Conservation (phyloP, 495 filamentous ascomycete genomes). For the Tuber brumale region DNA sequence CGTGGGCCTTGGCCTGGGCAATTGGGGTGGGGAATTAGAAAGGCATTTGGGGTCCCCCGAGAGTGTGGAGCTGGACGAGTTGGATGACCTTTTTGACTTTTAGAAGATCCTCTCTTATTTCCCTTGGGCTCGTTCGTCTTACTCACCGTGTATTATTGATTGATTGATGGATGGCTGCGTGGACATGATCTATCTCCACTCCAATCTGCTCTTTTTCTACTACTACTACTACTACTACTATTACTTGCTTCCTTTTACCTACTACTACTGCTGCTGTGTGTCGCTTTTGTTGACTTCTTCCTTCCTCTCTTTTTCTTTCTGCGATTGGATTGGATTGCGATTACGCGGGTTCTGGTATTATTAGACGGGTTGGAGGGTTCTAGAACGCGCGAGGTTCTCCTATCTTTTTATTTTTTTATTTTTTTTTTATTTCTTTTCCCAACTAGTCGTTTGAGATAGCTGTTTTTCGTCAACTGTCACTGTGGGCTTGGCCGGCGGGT, state of each 20-base stretch:
- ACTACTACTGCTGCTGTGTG: not conserved
- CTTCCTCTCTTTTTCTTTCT: not conserved
- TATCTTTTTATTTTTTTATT: not conserved
- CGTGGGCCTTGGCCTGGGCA: conserved; percentile 48
- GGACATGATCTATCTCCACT: not conserved
- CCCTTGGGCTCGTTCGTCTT: not conserved
- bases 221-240: no score
- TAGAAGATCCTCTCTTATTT: conserved; percentile 41
- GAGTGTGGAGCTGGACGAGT: conserved; percentile 81
- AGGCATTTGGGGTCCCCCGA: conserved; percentile 74
- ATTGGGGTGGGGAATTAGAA: conserved; percentile 51
- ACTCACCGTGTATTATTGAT: not conserved
- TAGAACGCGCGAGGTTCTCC: not conserved
- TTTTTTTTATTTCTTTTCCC: not conserved
- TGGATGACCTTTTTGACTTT: conserved; percentile 78
- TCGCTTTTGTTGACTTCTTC: not conserved
- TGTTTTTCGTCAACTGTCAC: not conserved
- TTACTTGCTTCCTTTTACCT: not conserved
- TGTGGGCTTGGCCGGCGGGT: not conserved
- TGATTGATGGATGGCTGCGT: not conserved
- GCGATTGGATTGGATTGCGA: not conserved
- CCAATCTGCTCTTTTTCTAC: not conserved
- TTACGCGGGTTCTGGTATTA: conserved; percentile 1
- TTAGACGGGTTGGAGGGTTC: not conserved
- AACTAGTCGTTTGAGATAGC: not conserved